Conservation (phyloP, 164 flowering plant genomes). For the Aristolochia californica region DNA sequence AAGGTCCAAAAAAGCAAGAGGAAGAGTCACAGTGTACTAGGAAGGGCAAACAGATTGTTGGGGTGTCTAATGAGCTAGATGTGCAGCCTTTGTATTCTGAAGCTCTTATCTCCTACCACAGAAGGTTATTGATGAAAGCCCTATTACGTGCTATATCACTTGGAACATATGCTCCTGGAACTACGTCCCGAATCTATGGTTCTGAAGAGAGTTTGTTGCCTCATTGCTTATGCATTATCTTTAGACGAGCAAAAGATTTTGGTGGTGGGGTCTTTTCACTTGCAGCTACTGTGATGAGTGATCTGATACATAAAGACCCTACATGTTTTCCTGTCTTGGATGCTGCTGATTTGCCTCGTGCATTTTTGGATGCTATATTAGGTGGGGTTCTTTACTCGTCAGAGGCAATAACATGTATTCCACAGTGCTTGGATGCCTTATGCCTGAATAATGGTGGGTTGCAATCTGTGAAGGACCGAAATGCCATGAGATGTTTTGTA, state of each 20-base stretch:
- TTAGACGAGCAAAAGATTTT: slow-evolving; percentile 78
- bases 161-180: slow-evolving; percentile 91
- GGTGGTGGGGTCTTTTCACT: slow-evolving; percentile 94
- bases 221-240: slow-evolving; percentile 58
- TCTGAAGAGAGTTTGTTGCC: slow-evolving; percentile 80
- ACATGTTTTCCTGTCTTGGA: slow-evolving; percentile 71
- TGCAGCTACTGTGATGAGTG: slow-evolving; percentile 93
- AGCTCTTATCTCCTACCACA: slow-evolving; percentile 63
- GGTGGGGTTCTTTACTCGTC: slow-evolving; percentile 76
- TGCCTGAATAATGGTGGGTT: slow-evolving; percentile 80
- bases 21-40: slow-evolving; percentile 29
- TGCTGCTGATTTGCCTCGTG: slow-evolving; percentile 70
- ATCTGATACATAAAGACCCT: slow-evolving; percentile 88
- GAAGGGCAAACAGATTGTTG: slow-evolving; percentile 26
- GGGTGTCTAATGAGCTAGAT: slow-evolving; percentile 35
- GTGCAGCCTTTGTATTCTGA: slow-evolving; percentile 65
- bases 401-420: slow-evolving; percentile 81
- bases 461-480: slow-evolving; percentile 77
- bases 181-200: slow-evolving; percentile 49
- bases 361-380: slow-evolving; percentile 82
- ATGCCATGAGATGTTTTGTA: slow-evolving; percentile 84
- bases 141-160: slow-evolving; percentile 82
- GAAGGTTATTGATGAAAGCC: slow-evolving; percentile 71
- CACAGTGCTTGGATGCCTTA: slow-evolving; percentile 88
- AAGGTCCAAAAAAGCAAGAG: slow-evolving; percentile 36